Conservation (phyloP, 208 protist species). For the Wallacemonas collosoma region DNA sequence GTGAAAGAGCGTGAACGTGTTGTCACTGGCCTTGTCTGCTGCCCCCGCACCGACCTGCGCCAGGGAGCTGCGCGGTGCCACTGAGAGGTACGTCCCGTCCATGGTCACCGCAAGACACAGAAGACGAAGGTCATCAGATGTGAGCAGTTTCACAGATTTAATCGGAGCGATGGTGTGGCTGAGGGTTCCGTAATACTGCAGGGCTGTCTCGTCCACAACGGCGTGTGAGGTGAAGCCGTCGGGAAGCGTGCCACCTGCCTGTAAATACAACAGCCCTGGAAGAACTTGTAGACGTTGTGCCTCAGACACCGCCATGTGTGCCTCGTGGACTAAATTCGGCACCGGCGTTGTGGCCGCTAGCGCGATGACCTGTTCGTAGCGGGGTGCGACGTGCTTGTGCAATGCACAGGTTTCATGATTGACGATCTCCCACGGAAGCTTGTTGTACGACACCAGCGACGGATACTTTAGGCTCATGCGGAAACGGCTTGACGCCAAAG, state of each 20-base stretch:
- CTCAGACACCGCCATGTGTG: slow-evolving; percentile 44
- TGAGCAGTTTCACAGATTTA: slow-evolving; percentile 48
- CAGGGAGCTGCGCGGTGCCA: slow-evolving; percentile 40
- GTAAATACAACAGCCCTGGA: slow-evolving; percentile 72
- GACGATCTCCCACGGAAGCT: slow-evolving; percentile 85
- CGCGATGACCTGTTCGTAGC: slow-evolving; percentile 81
- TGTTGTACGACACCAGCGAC: slow-evolving; percentile 88
- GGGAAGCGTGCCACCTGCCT: slow-evolving; percentile 36
- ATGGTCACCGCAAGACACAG: slow-evolving; percentile 75
- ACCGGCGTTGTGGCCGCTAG: slow-evolving; percentile 59
- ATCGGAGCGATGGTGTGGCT: slow-evolving; percentile 47
- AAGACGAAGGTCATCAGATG: slow-evolving; percentile 77
- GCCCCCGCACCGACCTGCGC: slow-evolving; percentile 20
- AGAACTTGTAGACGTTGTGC: slow-evolving; percentile 67
- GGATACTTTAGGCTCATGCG: slow-evolving; percentile 85
- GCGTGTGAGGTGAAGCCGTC: slow-evolving; percentile 49
- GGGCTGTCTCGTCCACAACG: slow-evolving; percentile 56
- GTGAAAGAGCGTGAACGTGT: slow-evolving; percentile 71
- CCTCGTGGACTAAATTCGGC: slow-evolving; percentile 42
- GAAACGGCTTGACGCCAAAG: slow-evolving; percentile 44
- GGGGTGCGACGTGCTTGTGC: slow-evolving; percentile 81
- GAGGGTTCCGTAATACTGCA: slow-evolving; percentile 88
- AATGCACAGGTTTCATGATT: slow-evolving; percentile 70
- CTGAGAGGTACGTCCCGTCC: slow-evolving; percentile 26
- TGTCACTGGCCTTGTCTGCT: background rate